Evolutionary conservation across 2,329 filamentous ascomycete genomes (phyloP).

Genomic region (Epicoccum sorghinum): DNA sequence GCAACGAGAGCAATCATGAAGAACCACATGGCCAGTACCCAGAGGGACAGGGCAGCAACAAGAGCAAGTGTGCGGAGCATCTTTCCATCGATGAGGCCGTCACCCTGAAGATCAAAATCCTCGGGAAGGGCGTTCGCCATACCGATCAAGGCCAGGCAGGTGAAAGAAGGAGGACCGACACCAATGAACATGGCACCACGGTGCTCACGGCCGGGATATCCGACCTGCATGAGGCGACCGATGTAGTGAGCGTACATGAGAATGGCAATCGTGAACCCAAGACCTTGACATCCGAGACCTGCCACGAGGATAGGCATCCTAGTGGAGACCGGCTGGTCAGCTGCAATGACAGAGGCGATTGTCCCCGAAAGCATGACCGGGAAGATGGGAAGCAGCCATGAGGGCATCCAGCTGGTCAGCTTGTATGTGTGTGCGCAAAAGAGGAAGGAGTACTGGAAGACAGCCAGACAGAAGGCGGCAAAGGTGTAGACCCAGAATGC

Average conservation of each 20-base stretch:
- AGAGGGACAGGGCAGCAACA: constrained; percentile 64
- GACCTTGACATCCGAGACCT: constrained; percentile 71
- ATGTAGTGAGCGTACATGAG: constrained; percentile 78
- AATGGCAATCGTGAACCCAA: constrained; percentile 71
- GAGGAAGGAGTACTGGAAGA: constrained; percentile 65
- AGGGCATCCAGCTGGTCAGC: constrained; percentile 73
- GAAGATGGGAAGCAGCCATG: constrained; percentile 77
- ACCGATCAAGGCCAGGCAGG: constrained; percentile 71
- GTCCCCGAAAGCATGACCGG: constrained; percentile 76
- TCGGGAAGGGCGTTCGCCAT: constrained; percentile 63
- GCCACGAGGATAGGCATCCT: constrained; percentile 69
- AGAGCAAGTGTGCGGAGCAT: constrained; percentile 56
- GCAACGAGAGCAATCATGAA: constrained; percentile 54
- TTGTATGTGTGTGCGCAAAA: constrained; percentile 66
- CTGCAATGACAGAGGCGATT: constrained; percentile 69
- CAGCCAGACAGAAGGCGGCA: constrained; percentile 47
- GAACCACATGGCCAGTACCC: constrained; percentile 67
- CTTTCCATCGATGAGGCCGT: constrained; percentile 53
- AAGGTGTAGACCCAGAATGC: constrained; percentile 55
- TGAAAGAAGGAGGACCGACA: constrained; percentile 76
- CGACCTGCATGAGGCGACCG: constrained; percentile 70
- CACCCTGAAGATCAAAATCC: constrained; percentile 56
- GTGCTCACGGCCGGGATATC: constrained; percentile 68
- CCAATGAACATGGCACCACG: constrained; percentile 76
- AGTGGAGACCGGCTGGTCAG: constrained; percentile 62